Evolutionary conservation across 306 rosid genomes (phyloP).

Genomic region (Oxytropis ochrocephala): DNA sequence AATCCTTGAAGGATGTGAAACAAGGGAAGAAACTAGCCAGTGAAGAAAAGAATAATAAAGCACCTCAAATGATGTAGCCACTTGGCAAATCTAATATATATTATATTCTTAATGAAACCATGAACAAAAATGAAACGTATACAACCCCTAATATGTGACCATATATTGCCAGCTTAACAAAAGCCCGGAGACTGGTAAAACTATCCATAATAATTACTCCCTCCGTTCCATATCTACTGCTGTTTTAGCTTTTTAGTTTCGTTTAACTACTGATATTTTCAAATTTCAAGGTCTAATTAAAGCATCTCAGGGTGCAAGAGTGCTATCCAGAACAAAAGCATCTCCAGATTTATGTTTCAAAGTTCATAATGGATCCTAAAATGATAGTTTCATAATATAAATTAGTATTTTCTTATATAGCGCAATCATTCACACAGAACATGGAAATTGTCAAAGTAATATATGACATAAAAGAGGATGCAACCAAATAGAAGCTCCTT

Average conservation of each 20-base stretch:
- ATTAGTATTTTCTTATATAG: background rate
- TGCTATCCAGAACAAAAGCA: constrained; percentile 10
- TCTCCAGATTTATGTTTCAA: background rate
- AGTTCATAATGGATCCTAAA: constrained; percentile 15
- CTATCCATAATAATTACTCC: background rate
- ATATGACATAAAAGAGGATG: background rate
- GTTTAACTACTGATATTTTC: no score
- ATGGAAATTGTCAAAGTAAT: background rate
- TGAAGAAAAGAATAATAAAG: background rate
- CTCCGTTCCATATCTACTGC: no score
- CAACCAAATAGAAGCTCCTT: constrained; percentile 23
- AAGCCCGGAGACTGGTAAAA: constrained; percentile 10
- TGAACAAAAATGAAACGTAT: background rate
- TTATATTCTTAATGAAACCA: background rate
- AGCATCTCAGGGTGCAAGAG: no score
- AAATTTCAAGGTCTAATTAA: no score
- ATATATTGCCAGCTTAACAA: background rate
- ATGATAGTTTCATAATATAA: background rate
- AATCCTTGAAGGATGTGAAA: background rate
- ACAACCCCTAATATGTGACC: background rate
- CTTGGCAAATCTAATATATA: constrained; percentile 12
- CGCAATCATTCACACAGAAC: background rate
- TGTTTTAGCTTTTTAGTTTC: no score
- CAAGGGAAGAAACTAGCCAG: background rate
- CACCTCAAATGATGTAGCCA: constrained; percentile 5